These are phyloP conservation scores for Sphaerulina musiva DNA, from an alignment of 2,329 filamentous ascomycete species.

Conservation along the genomic window DNA sequence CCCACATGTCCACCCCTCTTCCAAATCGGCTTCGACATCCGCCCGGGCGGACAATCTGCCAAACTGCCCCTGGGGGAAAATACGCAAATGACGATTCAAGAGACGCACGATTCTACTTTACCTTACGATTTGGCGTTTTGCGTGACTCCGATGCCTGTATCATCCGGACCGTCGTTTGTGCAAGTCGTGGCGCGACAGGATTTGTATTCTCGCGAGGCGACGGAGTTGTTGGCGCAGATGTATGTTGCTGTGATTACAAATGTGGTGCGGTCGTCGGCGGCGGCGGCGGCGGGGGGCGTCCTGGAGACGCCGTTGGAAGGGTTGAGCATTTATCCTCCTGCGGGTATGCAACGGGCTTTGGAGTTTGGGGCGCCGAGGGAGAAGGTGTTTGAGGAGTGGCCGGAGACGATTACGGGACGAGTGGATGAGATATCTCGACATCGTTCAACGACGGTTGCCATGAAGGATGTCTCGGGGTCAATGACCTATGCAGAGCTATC, in stretches of 20 bases:
- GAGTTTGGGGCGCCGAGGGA: slow-evolving; percentile 5
- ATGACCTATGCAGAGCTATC: slow-evolving; percentile 16
- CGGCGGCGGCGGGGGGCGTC: no score
- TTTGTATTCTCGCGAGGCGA: slow-evolving; percentile 17
- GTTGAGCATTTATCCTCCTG: slow-evolving; percentile 11
- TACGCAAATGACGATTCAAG: slow-evolving; percentile 7
- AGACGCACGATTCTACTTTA: slow-evolving; percentile 8
- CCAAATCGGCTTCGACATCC: slow-evolving; percentile 34
- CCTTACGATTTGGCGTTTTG: slow-evolving; percentile 17
- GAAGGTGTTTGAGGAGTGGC: slow-evolving; percentile 5
- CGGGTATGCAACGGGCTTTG: slow-evolving; percentile 9
- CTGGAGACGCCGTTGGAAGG: neutral
- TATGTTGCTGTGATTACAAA: slow-evolving; percentile 14
- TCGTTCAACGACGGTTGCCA: slow-evolving; percentile 1
- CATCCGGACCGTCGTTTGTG: slow-evolving; percentile 12
- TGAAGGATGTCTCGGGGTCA: slow-evolving; percentile 6
- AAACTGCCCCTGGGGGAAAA: slow-evolving; percentile 13
- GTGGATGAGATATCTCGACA: slow-evolving; percentile 5
- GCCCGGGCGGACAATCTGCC: slow-evolving; percentile 8
- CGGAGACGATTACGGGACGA: slow-evolving; percentile 14
- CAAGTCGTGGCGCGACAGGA: slow-evolving; percentile 13
- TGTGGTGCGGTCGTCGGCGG: neutral
- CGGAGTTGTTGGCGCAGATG: slow-evolving; percentile 13
- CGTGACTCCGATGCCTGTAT: slow-evolving; percentile 12
- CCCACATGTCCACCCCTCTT: slow-evolving; percentile 33